Conservation (phyloP, 192 early-diverging fungal species). For the Backusella psychrophila region DNA sequence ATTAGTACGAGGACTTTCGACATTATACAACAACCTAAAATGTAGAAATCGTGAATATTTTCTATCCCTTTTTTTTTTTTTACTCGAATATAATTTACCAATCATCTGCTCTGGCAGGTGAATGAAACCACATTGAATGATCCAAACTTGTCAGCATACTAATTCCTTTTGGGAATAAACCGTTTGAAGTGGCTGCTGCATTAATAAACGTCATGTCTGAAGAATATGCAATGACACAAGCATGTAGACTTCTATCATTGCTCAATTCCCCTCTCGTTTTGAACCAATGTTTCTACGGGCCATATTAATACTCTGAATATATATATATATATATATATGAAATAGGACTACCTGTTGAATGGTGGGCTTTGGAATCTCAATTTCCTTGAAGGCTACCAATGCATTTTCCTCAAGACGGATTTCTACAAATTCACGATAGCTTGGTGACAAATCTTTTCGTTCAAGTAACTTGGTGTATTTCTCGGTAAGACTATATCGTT, state of each 20-base stretch:
- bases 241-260: conserved; percentile 57
- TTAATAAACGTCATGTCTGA: conserved; percentile 53
- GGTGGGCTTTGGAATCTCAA: not conserved
- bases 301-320: not conserved
- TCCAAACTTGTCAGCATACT: conserved; percentile 67
- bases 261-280: conserved; percentile 53
- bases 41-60: too few species aligned
- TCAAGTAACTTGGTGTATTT: not conserved
- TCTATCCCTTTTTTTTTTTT: not conserved
- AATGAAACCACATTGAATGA: conserved; percentile 88
- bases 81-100: conserved; percentile 50
- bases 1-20: conserved; percentile 66
- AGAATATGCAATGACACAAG: conserved; percentile 50
- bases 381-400: conserved; percentile 21
- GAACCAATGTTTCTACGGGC: conserved; percentile 53
- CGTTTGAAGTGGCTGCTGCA: conserved; percentile 34
- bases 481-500: not conserved
- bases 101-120: conserved; percentile 80
- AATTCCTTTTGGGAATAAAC: conserved; percentile 9
- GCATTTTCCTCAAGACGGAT: conserved; percentile 18
- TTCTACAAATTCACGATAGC: conserved; percentile 18
- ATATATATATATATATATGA: not conserved
- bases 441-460: conserved; percentile 10
- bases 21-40: conserved; percentile 69
- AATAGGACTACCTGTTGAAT: not conserved